Percentiles rank a stretch among this genome's conserved stretches.
Conservation (phyloP, 2,329 filamentous ascomycete genomes). For the Lomentospora prolificans region DNA sequence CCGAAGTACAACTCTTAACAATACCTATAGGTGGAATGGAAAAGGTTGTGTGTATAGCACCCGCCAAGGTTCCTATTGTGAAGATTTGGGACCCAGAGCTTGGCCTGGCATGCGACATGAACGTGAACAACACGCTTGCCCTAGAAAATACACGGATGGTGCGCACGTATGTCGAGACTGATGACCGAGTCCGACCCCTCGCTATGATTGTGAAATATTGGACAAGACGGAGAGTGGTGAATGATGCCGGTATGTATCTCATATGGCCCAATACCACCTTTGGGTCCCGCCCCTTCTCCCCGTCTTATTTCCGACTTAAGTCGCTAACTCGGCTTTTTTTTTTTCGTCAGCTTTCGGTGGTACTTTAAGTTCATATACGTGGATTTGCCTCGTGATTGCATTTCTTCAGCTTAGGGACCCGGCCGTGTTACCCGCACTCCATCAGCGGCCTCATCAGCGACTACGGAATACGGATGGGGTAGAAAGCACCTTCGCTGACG, state of each 20-base stretch:
- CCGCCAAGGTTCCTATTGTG: constrained; percentile 94
- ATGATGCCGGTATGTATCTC: constrained; percentile 76
- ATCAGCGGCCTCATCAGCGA: constrained; percentile 59
- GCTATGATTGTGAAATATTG: constrained; percentile 98
- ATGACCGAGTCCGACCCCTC: constrained; percentile 79
- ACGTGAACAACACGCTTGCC: constrained; percentile 93
- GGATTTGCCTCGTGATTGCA: constrained; percentile 97
- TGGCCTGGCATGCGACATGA: constrained; percentile 87
- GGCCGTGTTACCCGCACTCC: constrained; percentile 75
- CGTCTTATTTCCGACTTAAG: too few species aligned
- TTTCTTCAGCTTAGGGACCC: constrained; percentile 84
- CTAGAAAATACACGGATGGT: constrained; percentile 98
- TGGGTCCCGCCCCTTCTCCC: not conserved
- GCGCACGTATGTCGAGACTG: constrained; percentile 88
- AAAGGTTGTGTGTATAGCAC: constrained; percentile 86
- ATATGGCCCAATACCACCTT: not conserved
- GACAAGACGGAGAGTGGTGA: constrained; percentile 85
- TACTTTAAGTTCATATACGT: constrained; percentile 95
- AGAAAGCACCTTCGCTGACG: constrained; percentile 75
- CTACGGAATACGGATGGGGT: constrained; percentile 49
- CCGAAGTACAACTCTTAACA: constrained; percentile 21
- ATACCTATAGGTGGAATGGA: constrained; percentile 76
- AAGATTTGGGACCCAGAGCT: constrained; percentile 97
- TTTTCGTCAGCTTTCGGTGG: constrained; percentile 69
- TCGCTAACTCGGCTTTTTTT: too few species aligned